phyloP scores from a whole-genome alignment of 2,329 filamentous ascomycete species.

The Arthrobotrys sinensis region DNA sequence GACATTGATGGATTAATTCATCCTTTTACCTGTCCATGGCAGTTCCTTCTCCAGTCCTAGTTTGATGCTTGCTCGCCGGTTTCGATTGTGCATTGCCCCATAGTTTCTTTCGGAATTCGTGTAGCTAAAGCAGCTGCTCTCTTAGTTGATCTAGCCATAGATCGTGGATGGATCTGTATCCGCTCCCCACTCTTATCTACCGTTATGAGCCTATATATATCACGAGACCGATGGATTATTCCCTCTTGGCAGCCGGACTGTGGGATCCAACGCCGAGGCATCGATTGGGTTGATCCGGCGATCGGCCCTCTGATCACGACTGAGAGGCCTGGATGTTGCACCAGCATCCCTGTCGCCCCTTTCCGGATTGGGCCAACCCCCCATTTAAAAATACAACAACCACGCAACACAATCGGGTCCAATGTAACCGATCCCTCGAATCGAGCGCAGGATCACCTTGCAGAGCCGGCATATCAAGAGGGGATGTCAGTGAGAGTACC shows the following conservation, averaged over 20 bases:
- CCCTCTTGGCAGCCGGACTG: not conserved
- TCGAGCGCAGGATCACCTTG: conserved; percentile 28
- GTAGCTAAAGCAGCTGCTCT: no score
- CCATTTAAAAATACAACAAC: conserved; percentile 32
- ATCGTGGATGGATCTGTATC: no score
- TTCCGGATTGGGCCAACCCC: conserved; percentile 10
- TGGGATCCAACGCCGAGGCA: not conserved
- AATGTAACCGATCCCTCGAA: conserved; percentile 31
- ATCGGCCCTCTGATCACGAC: not conserved
- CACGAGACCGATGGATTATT: not conserved
- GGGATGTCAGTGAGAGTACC: not conserved
- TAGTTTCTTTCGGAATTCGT: no score
- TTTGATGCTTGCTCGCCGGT: no score
- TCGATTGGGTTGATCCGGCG: not conserved
- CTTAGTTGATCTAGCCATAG: no score
- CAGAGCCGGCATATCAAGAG: conserved; percentile 16
- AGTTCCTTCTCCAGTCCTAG: no score
- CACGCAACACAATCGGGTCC: conserved; percentile 24
- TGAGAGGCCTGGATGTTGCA: not conserved
- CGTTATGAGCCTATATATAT: not conserved
- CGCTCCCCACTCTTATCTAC: not conserved
- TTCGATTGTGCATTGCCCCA: no score
- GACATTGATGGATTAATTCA: no score
- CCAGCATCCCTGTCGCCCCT: conserved; percentile 1
- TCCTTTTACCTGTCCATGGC: no score